Percentiles rank a stretch among this genome's conserved stretches.
These are phyloP conservation scores for Pilobolus umbonatus DNA, from an alignment of 192 early-diverging fungal species.

Conservation along the genomic window DNA sequence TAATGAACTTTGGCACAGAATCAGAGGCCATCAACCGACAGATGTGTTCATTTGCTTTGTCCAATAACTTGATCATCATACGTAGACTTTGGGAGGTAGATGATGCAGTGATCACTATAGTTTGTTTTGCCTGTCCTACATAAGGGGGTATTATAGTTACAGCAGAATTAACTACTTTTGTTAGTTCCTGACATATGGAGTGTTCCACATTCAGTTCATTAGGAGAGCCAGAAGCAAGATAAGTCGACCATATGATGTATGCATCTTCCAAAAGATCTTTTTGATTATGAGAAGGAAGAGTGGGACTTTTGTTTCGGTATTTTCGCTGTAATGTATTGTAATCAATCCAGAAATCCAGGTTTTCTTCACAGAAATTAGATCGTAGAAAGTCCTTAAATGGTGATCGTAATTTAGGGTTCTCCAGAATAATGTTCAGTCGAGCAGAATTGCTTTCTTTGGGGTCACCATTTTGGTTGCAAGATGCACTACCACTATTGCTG, in stretches of 20 bases:
- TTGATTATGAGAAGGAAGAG: slow-evolving; percentile 33
- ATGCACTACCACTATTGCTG: too few species aligned
- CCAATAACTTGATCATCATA: slow-evolving; percentile 47
- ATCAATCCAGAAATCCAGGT: slow-evolving; percentile 67
- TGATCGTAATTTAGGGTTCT: slow-evolving; percentile 43
- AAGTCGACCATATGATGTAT: slow-evolving; percentile 48
- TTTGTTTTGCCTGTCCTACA: slow-evolving; percentile 10
- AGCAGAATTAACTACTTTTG: slow-evolving; percentile 41
- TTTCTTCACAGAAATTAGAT: slow-evolving; percentile 69
- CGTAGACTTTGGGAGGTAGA: slow-evolving; percentile 25
- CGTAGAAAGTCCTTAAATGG: slow-evolving; percentile 62
- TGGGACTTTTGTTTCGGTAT: slow-evolving; percentile 36
- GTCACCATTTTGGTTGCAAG: too few species aligned
- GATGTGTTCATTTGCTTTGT: slow-evolving; percentile 61
- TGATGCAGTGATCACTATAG: slow-evolving; percentile 25
- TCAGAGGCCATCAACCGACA: slow-evolving; percentile 70
- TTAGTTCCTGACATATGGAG: slow-evolving; percentile 43
- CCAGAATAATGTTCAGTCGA: slow-evolving; percentile 57
- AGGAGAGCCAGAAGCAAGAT: slow-evolving; percentile 38
- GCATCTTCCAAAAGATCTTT: slow-evolving; percentile 45
- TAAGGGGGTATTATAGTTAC: slow-evolving; percentile 36
- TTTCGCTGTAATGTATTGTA: slow-evolving; percentile 38
- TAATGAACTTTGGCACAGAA: slow-evolving; percentile 70
- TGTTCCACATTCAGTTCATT: slow-evolving; percentile 52
- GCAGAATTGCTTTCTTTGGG: slow-evolving; percentile 48